A percentile compares a stretch with the other conserved stretches of the same genome.
phyloP scores from a whole-genome alignment of 257 asterid species.

The Sherardia arvensis region DNA sequence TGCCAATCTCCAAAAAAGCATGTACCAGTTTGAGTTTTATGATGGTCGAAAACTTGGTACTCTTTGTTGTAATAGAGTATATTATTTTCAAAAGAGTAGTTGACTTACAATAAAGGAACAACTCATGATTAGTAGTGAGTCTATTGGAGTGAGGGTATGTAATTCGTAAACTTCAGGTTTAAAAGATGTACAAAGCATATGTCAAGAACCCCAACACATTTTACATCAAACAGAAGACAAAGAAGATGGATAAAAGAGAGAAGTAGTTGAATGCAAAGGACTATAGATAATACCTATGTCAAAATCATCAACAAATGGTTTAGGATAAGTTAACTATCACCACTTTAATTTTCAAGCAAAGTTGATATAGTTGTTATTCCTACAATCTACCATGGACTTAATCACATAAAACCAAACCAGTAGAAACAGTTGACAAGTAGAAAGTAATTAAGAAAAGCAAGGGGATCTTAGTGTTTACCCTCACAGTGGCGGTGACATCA shows the following conservation, averaged over 20 bases:
- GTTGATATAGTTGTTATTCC: neutral
- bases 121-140: neutral
- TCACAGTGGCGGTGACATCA: slow-evolving; percentile 48
- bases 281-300: neutral
- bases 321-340: no score
- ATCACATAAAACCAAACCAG: neutral
- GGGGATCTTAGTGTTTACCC: slow-evolving; percentile 30
- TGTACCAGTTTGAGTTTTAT: neutral
- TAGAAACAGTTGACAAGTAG: neutral
- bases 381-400: neutral
- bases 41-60: neutral
- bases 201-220: neutral
- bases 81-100: neutral
- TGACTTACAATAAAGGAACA: neutral
- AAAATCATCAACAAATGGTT: neutral
- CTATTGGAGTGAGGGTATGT: neutral
- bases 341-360: no score
- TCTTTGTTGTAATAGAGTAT: neutral
- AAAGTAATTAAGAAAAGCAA: neutral
- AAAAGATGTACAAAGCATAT: neutral
- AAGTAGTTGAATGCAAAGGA: neutral
- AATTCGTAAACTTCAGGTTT: neutral
- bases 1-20: no score
- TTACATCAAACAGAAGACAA: neutral
- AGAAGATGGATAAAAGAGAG: neutral